A percentile compares a stretch with the other conserved stretches of the same genome.
Evolutionary conservation across 164 flowering plant genomes (phyloP).

Genomic region (Vitis amurensis): DNA sequence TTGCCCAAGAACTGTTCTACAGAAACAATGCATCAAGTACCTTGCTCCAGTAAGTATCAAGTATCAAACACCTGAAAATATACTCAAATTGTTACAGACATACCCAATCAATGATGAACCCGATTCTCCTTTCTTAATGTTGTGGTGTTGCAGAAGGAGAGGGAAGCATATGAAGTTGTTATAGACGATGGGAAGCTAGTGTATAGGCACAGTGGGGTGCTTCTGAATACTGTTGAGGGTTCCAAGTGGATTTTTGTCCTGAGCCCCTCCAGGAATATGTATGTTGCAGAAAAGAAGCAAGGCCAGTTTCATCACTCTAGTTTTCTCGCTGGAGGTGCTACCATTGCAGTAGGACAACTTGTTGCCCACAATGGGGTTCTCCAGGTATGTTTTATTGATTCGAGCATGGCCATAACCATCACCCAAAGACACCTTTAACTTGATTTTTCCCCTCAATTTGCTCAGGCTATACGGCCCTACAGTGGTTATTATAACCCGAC

Average conservation of each 20-base stretch:
- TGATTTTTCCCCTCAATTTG: neutral
- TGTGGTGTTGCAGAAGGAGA: constrained; percentile 52
- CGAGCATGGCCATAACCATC: neutral
- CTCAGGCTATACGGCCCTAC: constrained; percentile 54
- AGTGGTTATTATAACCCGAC: constrained; percentile 64
- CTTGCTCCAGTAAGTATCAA: constrained; percentile 73
- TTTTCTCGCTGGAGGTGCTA: constrained; percentile 77
- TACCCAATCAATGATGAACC: too few relatives aligned
- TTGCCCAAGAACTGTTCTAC: constrained; percentile 50
- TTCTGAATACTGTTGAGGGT: constrained; percentile 45
- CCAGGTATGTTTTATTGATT: constrained; percentile 29
- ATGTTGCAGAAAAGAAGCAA: constrained; percentile 72
- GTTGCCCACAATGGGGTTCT: constrained; percentile 64
- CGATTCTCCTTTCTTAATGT: too few relatives aligned
- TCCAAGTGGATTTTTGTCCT: constrained; percentile 83
- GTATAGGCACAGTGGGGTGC: constrained; percentile 44
- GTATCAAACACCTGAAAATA: constrained; percentile 21
- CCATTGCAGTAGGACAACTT: constrained; percentile 71
- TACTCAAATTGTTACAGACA: neutral
- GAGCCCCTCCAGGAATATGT: constrained; percentile 56
- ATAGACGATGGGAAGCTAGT: constrained; percentile 63
- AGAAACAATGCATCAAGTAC: constrained; percentile 76
- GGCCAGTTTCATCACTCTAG: constrained; percentile 84
- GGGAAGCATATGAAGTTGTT: constrained; percentile 64
- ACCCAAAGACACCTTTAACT: neutral